A percentile compares a stretch with the other conserved stretches of the same genome.
phyloP scores from a whole-genome alignment of 768 basidiomycete genomes.

The Phylloporus sp. region DNA sequence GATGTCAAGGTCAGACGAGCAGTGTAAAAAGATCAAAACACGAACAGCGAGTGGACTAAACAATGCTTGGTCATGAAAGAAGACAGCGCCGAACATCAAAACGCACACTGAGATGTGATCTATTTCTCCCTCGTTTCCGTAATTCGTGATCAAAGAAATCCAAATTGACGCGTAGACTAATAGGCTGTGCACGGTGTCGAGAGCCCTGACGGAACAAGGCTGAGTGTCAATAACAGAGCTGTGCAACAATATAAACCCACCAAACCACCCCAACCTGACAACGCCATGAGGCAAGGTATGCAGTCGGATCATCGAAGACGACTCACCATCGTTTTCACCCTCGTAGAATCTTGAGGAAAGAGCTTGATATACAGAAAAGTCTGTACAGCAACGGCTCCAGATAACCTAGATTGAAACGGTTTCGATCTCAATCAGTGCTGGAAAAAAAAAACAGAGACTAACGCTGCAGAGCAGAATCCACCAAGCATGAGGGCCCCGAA shows the following conservation, averaged over 20 bases:
- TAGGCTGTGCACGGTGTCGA: constrained; percentile 41
- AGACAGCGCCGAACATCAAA: too few relatives aligned
- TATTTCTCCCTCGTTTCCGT: constrained; percentile 36
- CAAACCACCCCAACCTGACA: constrained; percentile 26
- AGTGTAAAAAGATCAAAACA: background rate
- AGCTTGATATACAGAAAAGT: constrained; percentile 28
- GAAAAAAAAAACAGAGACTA: background rate
- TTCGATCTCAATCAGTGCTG: background rate
- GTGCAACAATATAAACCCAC: constrained; percentile 6
- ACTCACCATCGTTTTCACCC: constrained; percentile 25
- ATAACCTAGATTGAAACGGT: constrained; percentile 16
- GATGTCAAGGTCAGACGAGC: background rate
- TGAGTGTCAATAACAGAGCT: background rate
- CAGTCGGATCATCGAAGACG: background rate
- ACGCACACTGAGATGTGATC: constrained; percentile 45
- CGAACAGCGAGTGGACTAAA: constrained; percentile 27
- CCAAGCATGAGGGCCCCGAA: constrained; percentile 29
- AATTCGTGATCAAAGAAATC: constrained; percentile 43
- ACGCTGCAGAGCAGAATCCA: constrained; percentile 29
- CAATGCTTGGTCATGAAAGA: background rate
- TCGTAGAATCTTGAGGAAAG: constrained; percentile 22
- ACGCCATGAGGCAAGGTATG: background rate
- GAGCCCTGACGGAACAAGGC: constrained; percentile 11
- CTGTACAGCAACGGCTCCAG: constrained; percentile 26
- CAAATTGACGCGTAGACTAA: constrained; percentile 40